Evolutionary conservation across 2,329 filamentous ascomycete genomes (phyloP).

Genomic region (Ceratocystiopsis sp.): DNA sequence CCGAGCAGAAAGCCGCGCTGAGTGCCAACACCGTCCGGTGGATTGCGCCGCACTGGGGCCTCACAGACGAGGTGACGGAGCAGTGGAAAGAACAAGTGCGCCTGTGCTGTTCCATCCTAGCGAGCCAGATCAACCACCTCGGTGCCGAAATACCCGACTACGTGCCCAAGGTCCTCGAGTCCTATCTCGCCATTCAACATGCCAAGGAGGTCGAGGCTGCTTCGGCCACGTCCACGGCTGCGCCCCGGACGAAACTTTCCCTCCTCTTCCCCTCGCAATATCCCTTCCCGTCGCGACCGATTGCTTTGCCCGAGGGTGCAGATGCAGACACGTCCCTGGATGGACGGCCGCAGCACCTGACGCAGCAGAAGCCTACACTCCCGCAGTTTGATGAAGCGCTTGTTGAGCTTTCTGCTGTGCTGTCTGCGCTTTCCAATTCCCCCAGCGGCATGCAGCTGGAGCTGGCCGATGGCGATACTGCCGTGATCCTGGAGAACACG

Average conservation of each 20-base stretch:
- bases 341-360: slow-evolving; percentile 2
- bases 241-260: slow-evolving; percentile 51
- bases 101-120: slow-evolving; percentile 80
- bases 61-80: slow-evolving; percentile 51
- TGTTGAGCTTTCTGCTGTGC: slow-evolving; percentile 72
- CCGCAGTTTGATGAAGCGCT: slow-evolving; percentile 66
- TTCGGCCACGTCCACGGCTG: background rate
- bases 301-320: slow-evolving; percentile 20
- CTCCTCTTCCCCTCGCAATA: slow-evolving; percentile 81
- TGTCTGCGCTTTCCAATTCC: slow-evolving; percentile 66
- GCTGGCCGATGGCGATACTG: slow-evolving; percentile 55
- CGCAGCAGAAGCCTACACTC: slow-evolving; percentile 13
- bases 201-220: slow-evolving; percentile 17
- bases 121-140: slow-evolving; percentile 65
- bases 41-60: slow-evolving; percentile 89
- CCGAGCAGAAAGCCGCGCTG: slow-evolving; percentile 56
- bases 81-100: slow-evolving; percentile 90
- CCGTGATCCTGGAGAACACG: slow-evolving; percentile 57
- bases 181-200: slow-evolving; percentile 61
- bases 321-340: slow-evolving; percentile 15
- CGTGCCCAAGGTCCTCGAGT: slow-evolving; percentile 79
- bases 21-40: slow-evolving; percentile 72
- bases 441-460: slow-evolving; percentile 61
- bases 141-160: slow-evolving; percentile 74
- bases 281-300: slow-evolving; percentile 63